These are phyloP conservation scores for Carex pumila DNA, from an alignment of 176 grass and related monocot species.

Conservation along the genomic window DNA sequence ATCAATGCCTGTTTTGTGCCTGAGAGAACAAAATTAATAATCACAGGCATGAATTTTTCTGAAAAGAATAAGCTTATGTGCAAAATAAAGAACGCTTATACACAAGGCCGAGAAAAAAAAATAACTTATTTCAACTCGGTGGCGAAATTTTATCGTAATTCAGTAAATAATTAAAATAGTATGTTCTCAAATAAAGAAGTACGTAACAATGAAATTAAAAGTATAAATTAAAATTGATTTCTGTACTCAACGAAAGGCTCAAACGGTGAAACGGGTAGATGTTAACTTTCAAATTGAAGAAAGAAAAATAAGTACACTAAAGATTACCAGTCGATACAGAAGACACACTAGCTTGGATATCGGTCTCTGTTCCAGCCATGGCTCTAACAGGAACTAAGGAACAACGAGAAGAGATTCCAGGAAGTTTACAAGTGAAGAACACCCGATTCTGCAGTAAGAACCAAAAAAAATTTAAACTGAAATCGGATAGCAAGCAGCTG, in stretches of 20 bases:
- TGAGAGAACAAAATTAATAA: slow-evolving; percentile 7
- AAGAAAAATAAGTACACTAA: not conserved
- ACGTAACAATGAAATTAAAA: not conserved
- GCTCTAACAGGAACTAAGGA: not conserved
- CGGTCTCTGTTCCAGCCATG: not conserved
- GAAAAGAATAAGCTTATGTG: not conserved
- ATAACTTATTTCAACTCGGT: not conserved
- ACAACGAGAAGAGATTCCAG: not conserved
- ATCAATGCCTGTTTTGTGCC: slow-evolving; percentile 44
- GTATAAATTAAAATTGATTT: not conserved
- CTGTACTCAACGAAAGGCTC: not conserved
- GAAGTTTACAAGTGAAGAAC: not conserved
- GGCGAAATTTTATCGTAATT: not conserved
- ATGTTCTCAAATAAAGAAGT: not conserved
- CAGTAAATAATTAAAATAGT: not conserved
- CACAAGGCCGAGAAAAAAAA: too few species aligned
- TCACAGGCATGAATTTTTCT: not conserved
- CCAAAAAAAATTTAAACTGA: not conserved
- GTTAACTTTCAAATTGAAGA: not conserved
- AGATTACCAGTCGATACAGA: not conserved
- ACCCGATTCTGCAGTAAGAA: not conserved
- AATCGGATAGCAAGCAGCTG: not conserved
- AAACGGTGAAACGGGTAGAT: not conserved
- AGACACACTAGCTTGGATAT: not conserved
- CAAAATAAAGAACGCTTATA: not conserved